Evolutionary conservation across 1,139 yeast species (phyloP).

Genomic region (Geotrichum restrictum): DNA sequence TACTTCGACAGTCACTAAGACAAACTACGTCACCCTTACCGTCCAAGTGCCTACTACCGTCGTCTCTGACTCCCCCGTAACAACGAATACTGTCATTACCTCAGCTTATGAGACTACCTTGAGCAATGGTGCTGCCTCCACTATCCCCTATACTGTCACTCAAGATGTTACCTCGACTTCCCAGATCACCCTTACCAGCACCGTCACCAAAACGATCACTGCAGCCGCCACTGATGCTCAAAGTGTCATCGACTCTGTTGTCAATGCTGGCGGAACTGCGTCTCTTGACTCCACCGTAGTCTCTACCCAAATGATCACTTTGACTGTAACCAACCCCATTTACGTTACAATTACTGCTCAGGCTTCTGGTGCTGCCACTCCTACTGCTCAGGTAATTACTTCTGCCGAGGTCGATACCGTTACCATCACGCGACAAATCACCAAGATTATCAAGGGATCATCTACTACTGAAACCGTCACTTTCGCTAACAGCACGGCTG

Average conservation of each 20-base stretch:
- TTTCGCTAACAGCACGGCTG: slow-evolving; percentile 2
- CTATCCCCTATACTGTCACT: slow-evolving; percentile 10
- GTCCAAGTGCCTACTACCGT: slow-evolving; percentile 7
- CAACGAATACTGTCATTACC: slow-evolving; percentile 2
- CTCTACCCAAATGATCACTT: not conserved
- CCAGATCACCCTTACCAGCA: slow-evolving; percentile 10
- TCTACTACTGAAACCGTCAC: slow-evolving; percentile 1
- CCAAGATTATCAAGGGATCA: slow-evolving; percentile 2
- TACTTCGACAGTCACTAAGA: slow-evolving; percentile 5
- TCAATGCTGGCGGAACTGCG: slow-evolving; percentile 12
- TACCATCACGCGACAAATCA: slow-evolving; percentile 3
- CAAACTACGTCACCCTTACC: not conserved
- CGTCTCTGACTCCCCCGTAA: not conserved
- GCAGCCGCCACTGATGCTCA: slow-evolving; percentile 12
- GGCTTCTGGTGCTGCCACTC: slow-evolving; percentile 1
- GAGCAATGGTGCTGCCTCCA: slow-evolving; percentile 1
- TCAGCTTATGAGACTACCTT: slow-evolving; percentile 5
- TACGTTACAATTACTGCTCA: slow-evolving; percentile 7
- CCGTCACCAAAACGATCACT: slow-evolving; percentile 8
- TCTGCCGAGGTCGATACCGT: slow-evolving; percentile 14
- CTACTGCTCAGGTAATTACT: slow-evolving; percentile 7
- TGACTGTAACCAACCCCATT: slow-evolving; percentile 14
- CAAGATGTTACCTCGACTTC: slow-evolving; percentile 4
- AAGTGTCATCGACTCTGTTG: slow-evolving; percentile 9
- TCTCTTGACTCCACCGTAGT: slow-evolving; percentile 13